Percentiles rank a stretch among this genome's conserved stretches.
Evolutionary conservation across 1,139 yeast species (phyloP).

Genomic region (Saccharomyces hybrid): DNA sequence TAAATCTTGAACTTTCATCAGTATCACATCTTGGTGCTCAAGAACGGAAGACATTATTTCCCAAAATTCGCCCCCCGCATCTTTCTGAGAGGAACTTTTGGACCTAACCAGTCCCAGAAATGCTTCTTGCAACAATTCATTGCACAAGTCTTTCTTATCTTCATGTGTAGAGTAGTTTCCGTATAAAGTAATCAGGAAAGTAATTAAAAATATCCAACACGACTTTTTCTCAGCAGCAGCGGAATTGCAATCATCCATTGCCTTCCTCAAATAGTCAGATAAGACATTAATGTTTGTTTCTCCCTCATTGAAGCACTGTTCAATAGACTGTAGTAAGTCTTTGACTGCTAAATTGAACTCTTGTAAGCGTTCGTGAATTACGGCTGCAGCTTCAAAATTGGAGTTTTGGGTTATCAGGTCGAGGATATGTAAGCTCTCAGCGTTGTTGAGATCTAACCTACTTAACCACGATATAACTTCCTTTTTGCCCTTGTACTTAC

Average conservation of each 20-base stretch:
- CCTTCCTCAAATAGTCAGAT: slow-evolving; percentile 9
- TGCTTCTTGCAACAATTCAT: slow-evolving; percentile 15
- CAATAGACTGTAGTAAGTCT: slow-evolving; percentile 12
- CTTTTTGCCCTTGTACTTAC: slow-evolving; percentile 8
- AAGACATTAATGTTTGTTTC: slow-evolving; percentile 3
- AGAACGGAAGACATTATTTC: slow-evolving; percentile 11
- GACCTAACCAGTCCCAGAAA: slow-evolving; percentile 19
- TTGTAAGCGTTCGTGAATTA: slow-evolving; percentile 14
- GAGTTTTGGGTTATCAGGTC: slow-evolving; percentile 4
- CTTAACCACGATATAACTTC: slow-evolving; percentile 15
- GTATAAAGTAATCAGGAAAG: slow-evolving; percentile 16
- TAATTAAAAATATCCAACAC: slow-evolving; percentile 21
- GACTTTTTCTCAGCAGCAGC: slow-evolving; percentile 6
- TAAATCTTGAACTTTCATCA: slow-evolving; percentile 19
- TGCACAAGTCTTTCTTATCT: slow-evolving; percentile 8
- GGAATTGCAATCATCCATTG: slow-evolving; percentile 11
- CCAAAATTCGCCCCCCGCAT: slow-evolving; percentile 11
- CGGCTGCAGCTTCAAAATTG: slow-evolving; percentile 16
- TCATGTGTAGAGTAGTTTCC: slow-evolving; percentile 3
- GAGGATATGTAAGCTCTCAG: slow-evolving; percentile 11
- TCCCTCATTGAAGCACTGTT: slow-evolving; percentile 10
- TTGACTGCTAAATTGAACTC: slow-evolving; percentile 14
- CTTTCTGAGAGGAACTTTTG: slow-evolving; percentile 6
- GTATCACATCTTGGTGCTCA: slow-evolving; percentile 22
- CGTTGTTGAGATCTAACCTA: slow-evolving; percentile 9